A percentile compares a stretch with the other conserved stretches of the same genome.
Conservation (phyloP, 345 rosid species). For the Hibiscus tridactylites region DNA sequence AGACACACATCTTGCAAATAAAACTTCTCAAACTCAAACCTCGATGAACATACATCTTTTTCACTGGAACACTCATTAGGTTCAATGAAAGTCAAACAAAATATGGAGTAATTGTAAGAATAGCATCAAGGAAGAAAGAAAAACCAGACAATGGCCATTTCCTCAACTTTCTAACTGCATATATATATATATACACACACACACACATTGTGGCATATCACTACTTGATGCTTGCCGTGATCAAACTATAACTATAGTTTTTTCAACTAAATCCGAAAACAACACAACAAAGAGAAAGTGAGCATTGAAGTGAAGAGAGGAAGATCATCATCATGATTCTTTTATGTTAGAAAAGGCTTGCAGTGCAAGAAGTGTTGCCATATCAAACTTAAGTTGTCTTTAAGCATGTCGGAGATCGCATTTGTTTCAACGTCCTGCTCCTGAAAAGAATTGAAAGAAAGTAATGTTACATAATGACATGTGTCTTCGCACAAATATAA, state of each 20-base stretch:
- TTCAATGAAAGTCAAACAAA: background rate
- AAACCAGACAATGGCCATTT: background rate
- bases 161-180: background rate
- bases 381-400: conserved; percentile 30
- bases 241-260: background rate
- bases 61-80: too few relatives aligned
- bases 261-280: background rate
- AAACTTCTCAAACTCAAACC: too few relatives aligned
- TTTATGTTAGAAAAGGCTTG: conserved; percentile 6
- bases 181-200: background rate
- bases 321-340: background rate
- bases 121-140: background rate
- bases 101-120: background rate
- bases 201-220: background rate
- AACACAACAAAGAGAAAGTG: background rate
- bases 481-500: background rate
- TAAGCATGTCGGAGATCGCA: conserved; percentile 20
- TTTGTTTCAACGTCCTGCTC: conserved; percentile 16
- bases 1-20: too few relatives aligned
- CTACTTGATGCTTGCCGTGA: background rate
- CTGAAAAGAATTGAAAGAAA: conserved; percentile 15
- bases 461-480: background rate
- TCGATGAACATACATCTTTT: too few relatives aligned
- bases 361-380: conserved; percentile 31
- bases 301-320: background rate